Percentiles rank a stretch among this genome's conserved stretches.
Conservation (phyloP, 345 rosid genomes). For the Jatropha curcas region DNA sequence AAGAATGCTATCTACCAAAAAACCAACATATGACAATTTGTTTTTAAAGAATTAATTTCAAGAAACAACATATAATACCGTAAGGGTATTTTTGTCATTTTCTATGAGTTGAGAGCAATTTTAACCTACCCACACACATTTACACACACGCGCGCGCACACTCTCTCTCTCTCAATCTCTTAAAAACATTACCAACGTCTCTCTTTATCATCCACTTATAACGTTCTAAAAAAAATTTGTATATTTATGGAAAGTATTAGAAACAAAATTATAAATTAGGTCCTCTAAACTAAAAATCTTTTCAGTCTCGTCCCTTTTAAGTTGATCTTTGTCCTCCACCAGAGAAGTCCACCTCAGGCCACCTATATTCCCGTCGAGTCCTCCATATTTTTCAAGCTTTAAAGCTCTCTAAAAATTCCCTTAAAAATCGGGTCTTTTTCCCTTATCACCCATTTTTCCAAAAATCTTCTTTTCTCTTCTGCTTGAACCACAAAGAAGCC, state of each 20-base stretch:
- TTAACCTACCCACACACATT: background rate
- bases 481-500: background rate
- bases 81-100: background rate
- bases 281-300: background rate
- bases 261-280: background rate
- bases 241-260: background rate
- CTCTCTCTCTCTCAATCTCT: background rate
- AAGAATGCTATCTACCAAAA: too few relatives aligned
- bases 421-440: slow-evolving; percentile 6
- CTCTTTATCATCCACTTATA: slow-evolving; percentile 5
- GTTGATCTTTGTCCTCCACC: background rate
- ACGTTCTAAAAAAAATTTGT: background rate
- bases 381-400: slow-evolving; percentile 8
- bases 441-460: slow-evolving; percentile 7
- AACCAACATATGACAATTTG: too few relatives aligned
- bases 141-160: background rate
- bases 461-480: background rate
- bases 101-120: background rate
- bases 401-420: slow-evolving; percentile 6
- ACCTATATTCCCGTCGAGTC: slow-evolving; percentile 15
- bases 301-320: slow-evolving; percentile 9
- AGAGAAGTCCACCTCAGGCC: slow-evolving; percentile 1
- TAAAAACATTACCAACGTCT: background rate
- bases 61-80: too few relatives aligned
- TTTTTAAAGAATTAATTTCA: too few relatives aligned